Conservation (phyloP, 2,329 filamentous ascomycete genomes). For the Ophiosphaerella herpotricha region DNA sequence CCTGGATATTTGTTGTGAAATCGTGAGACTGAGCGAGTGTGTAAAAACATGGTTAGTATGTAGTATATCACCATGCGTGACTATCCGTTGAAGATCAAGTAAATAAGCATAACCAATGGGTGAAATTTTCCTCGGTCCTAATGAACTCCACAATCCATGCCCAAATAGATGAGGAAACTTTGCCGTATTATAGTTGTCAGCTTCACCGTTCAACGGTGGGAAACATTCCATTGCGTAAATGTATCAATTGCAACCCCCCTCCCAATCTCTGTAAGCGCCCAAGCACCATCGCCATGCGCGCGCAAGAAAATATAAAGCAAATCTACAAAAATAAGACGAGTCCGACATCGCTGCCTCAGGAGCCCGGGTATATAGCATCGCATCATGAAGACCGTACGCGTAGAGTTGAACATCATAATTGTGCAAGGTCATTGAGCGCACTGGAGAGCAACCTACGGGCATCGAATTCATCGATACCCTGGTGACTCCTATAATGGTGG, state of each 20-base stretch:
- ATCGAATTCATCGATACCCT: constrained; percentile 48
- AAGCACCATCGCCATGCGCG: not conserved
- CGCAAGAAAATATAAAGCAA: not conserved
- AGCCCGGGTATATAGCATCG: constrained; percentile 3
- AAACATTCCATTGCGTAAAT: not conserved
- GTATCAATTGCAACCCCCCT: not conserved
- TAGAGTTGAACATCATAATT: constrained; percentile 19
- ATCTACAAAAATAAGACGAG: not conserved
- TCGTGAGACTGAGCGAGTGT: not conserved
- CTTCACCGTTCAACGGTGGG: constrained; percentile 1
- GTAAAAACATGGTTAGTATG: too few relatives aligned
- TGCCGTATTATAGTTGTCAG: constrained; percentile 8
- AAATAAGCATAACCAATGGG: too few relatives aligned
- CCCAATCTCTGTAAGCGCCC: not conserved
- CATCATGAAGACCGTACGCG: not conserved
- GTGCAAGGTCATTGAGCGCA: constrained; percentile 45
- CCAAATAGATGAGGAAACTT: constrained; percentile 1
- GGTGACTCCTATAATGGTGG: constrained; percentile 51
- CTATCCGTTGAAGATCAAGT: too few relatives aligned
- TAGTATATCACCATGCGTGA: too few relatives aligned
- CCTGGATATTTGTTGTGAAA: not conserved
- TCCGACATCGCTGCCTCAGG: not conserved
- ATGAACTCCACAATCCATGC: too few relatives aligned
- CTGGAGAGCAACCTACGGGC: constrained; percentile 49
- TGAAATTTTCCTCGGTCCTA: too few relatives aligned